A percentile compares a stretch with the other conserved stretches of the same genome.
Conservation (phyloP, 2,329 filamentous ascomycete genomes). For the Fonsecaea multimorphosa region DNA sequence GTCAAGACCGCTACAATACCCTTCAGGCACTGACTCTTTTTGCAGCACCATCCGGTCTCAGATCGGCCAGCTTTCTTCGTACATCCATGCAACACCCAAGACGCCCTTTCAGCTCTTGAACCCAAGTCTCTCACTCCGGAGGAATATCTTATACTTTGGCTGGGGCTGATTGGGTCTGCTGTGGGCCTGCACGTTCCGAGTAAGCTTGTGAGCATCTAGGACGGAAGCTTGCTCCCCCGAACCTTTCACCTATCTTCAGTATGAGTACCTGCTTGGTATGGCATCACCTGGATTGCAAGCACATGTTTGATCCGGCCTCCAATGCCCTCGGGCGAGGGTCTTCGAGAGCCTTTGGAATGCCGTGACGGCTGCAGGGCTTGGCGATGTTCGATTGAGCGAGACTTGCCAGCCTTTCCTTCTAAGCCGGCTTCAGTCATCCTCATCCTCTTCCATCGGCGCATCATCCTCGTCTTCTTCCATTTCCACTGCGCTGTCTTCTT, state of each 20-base stretch:
- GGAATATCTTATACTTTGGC: constrained; percentile 84
- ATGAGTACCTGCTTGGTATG: background rate
- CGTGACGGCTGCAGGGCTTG: background rate
- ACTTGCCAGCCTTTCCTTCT: background rate
- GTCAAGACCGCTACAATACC: constrained; percentile 43
- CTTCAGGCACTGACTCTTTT: constrained; percentile 35
- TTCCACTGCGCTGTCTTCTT: constrained; percentile 58
- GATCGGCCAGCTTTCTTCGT: constrained; percentile 84
- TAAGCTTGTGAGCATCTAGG: constrained; percentile 58
- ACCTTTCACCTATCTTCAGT: constrained; percentile 36
- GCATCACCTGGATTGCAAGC: background rate
- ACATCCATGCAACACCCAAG: constrained; percentile 87
- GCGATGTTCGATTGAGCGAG: background rate
- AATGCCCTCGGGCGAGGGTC: background rate
- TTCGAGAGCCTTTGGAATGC: background rate
- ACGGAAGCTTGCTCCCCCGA: constrained; percentile 9
- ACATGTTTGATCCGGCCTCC: background rate
- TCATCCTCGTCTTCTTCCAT: constrained; percentile 75
- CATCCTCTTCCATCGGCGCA: constrained; percentile 72
- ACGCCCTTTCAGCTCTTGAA: constrained; percentile 73
- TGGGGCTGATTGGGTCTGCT: constrained; percentile 81
- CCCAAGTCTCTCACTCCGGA: constrained; percentile 52
- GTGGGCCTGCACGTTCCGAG: constrained; percentile 80
- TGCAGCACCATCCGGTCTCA: constrained; percentile 80
- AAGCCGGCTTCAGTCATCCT: constrained; percentile 64